Conservation (phyloP, 2,329 filamentous ascomycete species). For the Dactylellina sp. region DNA sequence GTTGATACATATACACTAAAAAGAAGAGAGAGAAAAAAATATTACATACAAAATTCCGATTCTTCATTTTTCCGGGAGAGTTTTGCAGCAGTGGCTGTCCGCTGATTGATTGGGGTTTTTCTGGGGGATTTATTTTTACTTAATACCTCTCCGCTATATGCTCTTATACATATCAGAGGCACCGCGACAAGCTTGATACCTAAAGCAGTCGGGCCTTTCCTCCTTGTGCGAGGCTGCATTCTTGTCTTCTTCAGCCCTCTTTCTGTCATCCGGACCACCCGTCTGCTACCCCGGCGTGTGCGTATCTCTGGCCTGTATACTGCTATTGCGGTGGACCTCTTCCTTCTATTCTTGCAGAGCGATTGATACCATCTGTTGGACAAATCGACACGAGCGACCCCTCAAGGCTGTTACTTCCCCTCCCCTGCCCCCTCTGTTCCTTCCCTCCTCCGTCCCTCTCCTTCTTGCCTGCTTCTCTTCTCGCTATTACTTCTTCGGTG, state of each 20-base stretch:
- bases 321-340: conserved; percentile 18
- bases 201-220: conserved; percentile 19
- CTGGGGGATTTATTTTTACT: too few species aligned
- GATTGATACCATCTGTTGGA: conserved; percentile 40
- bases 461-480: neutral
- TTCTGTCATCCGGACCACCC: conserved; percentile 55
- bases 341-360: conserved; percentile 10
- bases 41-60: too few species aligned
- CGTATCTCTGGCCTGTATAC: too few species aligned
- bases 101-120: neutral
- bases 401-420: conserved; percentile 29
- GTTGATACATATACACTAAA: neutral
- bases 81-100: too few species aligned
- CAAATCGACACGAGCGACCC: conserved; percentile 26
- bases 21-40: too few species aligned
- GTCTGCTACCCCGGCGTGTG: conserved; percentile 43
- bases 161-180: conserved; percentile 4
- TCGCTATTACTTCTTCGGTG: conserved; percentile 18
- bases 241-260: conserved; percentile 43
- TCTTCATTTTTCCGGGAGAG: too few species aligned
- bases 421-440: conserved; percentile 7
- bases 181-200: conserved; percentile 27
- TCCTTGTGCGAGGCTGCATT: conserved; percentile 47
- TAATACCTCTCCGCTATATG: conserved; percentile 11
- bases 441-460: conserved; percentile 22